A percentile compares a stretch with the other conserved stretches of the same genome.
phyloP scores from a whole-genome alignment of 2,329 filamentous ascomycete species.

The Aspergillus bombycis region DNA sequence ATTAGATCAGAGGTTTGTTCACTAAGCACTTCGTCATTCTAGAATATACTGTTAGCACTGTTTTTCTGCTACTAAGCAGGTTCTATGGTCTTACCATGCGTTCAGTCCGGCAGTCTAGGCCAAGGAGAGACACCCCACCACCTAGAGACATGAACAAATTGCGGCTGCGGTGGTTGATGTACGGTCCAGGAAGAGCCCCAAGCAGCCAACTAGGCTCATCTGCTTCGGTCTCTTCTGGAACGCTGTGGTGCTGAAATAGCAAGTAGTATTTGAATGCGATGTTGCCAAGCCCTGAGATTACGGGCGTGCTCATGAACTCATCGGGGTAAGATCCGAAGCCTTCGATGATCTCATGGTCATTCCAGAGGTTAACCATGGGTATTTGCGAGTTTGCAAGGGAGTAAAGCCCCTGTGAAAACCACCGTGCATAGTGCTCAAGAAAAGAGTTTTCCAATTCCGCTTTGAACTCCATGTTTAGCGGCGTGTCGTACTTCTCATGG shows the following conservation, averaged over 20 bases:
- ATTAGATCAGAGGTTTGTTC: constrained; percentile 83
- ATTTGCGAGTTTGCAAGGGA: constrained; percentile 92
- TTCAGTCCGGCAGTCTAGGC: constrained; percentile 89
- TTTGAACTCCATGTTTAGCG: constrained; percentile 81
- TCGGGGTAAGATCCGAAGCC: constrained; percentile 93
- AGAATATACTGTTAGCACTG: constrained; percentile 25
- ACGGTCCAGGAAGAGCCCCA: constrained; percentile 78
- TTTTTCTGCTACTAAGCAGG: neutral
- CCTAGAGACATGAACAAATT: constrained; percentile 86
- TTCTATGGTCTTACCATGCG: constrained; percentile 58
- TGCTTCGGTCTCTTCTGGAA: constrained; percentile 75
- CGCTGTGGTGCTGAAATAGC: constrained; percentile 95
- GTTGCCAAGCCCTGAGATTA: constrained; percentile 86
- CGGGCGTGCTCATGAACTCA: constrained; percentile 85
- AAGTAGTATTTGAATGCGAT: constrained; percentile 99
- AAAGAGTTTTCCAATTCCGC: constrained; percentile 88
- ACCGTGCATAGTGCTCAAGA: constrained; percentile 83
- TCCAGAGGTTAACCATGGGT: constrained; percentile 97
- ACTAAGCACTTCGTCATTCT: constrained; percentile 75
- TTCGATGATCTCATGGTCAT: constrained; percentile 90
- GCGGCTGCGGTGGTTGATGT: constrained; percentile 83
- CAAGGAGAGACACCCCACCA: constrained; percentile 76
- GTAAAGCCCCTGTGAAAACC: constrained; percentile 96
- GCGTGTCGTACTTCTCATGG: constrained; percentile 74
- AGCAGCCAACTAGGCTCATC: constrained; percentile 92